These are phyloP conservation scores for Neurospora sp. DNA, from an alignment of 495 filamentous ascomycete genomes.

Conservation along the genomic window DNA sequence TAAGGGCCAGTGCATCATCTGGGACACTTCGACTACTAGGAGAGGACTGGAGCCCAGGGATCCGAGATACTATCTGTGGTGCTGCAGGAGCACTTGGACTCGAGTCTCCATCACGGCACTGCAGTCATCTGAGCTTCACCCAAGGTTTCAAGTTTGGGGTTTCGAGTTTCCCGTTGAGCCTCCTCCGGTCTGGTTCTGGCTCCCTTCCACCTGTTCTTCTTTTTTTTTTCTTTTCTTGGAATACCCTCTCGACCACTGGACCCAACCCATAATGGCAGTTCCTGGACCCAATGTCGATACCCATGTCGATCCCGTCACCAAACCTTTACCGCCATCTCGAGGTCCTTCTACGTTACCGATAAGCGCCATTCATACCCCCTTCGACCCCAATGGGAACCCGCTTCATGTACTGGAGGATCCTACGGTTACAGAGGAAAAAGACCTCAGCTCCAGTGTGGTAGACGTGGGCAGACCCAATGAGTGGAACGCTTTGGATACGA, in stretches of 20 bases:
- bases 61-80: background rate
- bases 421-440: background rate
- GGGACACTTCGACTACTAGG: background rate
- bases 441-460: background rate
- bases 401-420: background rate
- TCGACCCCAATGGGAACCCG: background rate
- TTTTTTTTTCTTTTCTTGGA: background rate
- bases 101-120: background rate
- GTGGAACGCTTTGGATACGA: conserved; percentile 34
- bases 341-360: background rate
- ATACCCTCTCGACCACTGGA: background rate
- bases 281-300: background rate
- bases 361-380: conserved; percentile 1
- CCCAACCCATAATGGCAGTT: background rate
- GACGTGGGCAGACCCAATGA: conserved; percentile 11
- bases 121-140: background rate
- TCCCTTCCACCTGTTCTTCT: background rate
- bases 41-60: background rate
- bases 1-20: background rate
- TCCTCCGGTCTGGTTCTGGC: background rate
- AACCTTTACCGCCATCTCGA: background rate
- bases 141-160: background rate
- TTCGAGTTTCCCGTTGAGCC: background rate
- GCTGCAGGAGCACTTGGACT: background rate
- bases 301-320: background rate